Evolutionary conservation across 1,284 basidiomycete species (phyloP).

Genomic region (Irpex sp.): DNA sequence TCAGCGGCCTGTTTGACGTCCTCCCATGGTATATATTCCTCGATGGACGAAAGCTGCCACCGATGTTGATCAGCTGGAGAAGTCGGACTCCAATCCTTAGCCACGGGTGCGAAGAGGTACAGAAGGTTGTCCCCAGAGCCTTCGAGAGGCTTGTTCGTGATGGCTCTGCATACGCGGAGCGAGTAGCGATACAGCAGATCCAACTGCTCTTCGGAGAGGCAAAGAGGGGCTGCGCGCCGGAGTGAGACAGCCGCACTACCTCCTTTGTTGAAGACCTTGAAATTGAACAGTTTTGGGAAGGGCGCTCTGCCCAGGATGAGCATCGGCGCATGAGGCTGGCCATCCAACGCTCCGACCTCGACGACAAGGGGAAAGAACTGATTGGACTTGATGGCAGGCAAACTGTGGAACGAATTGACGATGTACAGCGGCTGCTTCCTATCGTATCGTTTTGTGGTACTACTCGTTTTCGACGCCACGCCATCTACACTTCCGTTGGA

Average conservation of each 20-base stretch:
- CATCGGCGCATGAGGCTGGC: conserved; percentile 48
- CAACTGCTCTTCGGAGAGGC: conserved; percentile 42
- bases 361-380: conserved; percentile 43
- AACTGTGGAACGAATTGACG: conserved; percentile 31
- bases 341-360: conserved; percentile 30
- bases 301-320: conserved; percentile 62
- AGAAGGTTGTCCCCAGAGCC: conserved; percentile 49
- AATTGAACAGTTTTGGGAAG: conserved; percentile 49
- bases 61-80: conserved; percentile 12
- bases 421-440: conserved; percentile 63
- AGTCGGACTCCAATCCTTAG: conserved; percentile 29
- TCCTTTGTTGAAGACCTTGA: conserved; percentile 58
- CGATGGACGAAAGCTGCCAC: conserved; percentile 35
- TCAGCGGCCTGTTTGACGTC: conserved; percentile 48
- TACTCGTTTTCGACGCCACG: conserved; percentile 16
- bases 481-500: neutral
- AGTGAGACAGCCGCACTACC: conserved; percentile 40
- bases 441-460: conserved; percentile 36
- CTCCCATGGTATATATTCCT: conserved; percentile 59
- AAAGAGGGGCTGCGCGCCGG: conserved; percentile 44
- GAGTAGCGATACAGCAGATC: conserved; percentile 59
- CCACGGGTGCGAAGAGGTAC: conserved; percentile 65
- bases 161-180: conserved; percentile 52
- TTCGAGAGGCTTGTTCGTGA: conserved; percentile 64
- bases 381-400: conserved; percentile 23